Evolutionary conservation across 495 filamentous ascomycete species (phyloP), one percentile per base, ranked within the genome.

Genomic region (Wilcoxina mikolae): DNA sequence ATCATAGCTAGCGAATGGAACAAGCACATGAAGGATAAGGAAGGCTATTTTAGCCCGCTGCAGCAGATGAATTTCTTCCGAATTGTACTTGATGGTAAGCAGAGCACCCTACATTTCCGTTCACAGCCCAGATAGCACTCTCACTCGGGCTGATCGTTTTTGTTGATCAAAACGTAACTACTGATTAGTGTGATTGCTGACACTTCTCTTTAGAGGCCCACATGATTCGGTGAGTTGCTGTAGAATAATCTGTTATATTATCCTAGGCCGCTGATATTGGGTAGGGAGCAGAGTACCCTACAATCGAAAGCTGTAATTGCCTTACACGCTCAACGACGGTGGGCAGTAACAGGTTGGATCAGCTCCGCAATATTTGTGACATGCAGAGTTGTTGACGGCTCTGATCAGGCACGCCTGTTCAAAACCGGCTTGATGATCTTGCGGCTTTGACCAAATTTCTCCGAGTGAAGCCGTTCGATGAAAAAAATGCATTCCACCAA

Each of bases 361-460:
- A n/a, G n/a, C n/a, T n/a, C n/a, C 15, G 31, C 5, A 35, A 5
- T 35, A 35, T 35, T 15, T 15, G 15, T 35, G 7, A 5, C 15
- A 15, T 35, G 31, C 31, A 15, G n/a, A n/a, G 31, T 15, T 20
- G 5, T 18, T 43, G 17, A 43, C 10, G 7, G 7, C 10, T 43
- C 17, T 43, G 7, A 35, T 5, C 45, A 49, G 49, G 49, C 12
- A 52, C 49, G 5, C 49, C 49, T 1, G 49, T 52, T n/a, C 49
- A 52, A 41, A 95, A 98, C 65, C 82, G 87, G 22, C 74, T 98
- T 4, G 88, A 94, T 50, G 91, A 98, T 65, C 74, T 98, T 7
- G 79, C 83, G 17, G 83, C 91, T 5, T 73, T 98, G n/a, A 82
- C 94, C 51, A 88, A 83, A 25, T 98, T 98, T 60, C 69, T 98